phyloP scores from a whole-genome alignment of 768 basidiomycete genomes.

The Mycena olivaceomarginata region DNA sequence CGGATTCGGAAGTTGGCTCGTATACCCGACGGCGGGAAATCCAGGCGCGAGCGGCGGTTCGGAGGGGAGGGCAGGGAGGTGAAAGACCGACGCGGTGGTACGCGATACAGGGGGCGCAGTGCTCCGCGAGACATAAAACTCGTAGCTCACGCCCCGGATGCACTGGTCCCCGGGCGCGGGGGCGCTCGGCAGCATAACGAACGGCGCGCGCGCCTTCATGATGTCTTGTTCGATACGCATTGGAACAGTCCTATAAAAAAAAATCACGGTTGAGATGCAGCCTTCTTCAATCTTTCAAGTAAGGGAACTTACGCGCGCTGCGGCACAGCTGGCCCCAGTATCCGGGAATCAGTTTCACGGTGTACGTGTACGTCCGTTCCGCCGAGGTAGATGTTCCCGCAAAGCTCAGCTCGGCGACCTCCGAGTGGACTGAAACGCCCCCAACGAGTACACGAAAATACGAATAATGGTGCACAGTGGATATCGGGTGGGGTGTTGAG shows the following conservation, averaged over 20 bases:
- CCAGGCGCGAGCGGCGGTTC: slow-evolving; percentile 27
- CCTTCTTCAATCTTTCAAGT: no score
- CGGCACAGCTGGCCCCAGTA: slow-evolving; percentile 52
- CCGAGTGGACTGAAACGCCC: slow-evolving; percentile 47
- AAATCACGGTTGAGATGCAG: not conserved
- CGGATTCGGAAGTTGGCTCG: not conserved
- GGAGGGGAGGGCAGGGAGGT: slow-evolving; percentile 14
- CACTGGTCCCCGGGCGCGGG: slow-evolving; percentile 16
- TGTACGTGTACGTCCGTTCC: slow-evolving; percentile 38
- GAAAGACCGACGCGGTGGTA: slow-evolving; percentile 4
- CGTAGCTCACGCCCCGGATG: slow-evolving; percentile 37
- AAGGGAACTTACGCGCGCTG: slow-evolving; percentile 46
- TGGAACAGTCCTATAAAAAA: slow-evolving; percentile 44
- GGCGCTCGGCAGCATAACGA: slow-evolving; percentile 15
- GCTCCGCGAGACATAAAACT: slow-evolving; percentile 13
- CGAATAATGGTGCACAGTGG: slow-evolving; percentile 45
- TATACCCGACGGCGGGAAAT: slow-evolving; percentile 7
- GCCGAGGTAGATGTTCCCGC: slow-evolving; percentile 14
- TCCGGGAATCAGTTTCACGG: slow-evolving; percentile 47
- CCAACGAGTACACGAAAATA: slow-evolving; percentile 50
- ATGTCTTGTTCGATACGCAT: slow-evolving; percentile 52
- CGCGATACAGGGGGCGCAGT: not conserved
- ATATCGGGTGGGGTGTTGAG: slow-evolving; percentile 40
- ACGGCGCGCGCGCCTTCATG: slow-evolving; percentile 11
- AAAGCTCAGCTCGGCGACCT: slow-evolving; percentile 46